Conservation (phyloP, 169 alveolate species). For the Plasmodium gonderi region DNA sequence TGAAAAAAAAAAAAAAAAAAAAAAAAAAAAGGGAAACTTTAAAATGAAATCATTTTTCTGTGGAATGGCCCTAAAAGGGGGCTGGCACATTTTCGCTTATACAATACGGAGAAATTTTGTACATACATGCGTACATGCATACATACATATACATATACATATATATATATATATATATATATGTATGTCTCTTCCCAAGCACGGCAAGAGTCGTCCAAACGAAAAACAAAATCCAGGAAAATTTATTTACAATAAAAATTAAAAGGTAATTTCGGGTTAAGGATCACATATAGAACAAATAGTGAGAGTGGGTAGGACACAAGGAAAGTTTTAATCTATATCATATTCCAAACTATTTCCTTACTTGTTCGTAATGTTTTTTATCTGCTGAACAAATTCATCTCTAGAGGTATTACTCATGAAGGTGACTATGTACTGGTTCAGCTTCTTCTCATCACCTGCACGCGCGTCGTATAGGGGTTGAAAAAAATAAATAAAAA, state of each 20-base stretch:
- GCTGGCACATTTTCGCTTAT: background rate
- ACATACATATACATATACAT: background rate
- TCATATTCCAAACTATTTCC: background rate
- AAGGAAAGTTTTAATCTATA: background rate
- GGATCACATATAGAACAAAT: too few relatives aligned
- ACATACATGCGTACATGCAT: background rate
- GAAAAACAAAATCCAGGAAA: background rate
- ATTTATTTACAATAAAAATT: background rate
- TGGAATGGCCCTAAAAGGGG: background rate
- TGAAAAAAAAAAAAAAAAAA: background rate
- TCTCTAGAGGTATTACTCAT: constrained; percentile 46
- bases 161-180: background rate
- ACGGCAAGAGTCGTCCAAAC: background rate
- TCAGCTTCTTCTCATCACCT: constrained; percentile 66
- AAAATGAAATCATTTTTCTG: background rate
- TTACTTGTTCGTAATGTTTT: constrained; percentile 1
- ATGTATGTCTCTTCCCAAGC: background rate
- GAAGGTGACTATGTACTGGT: constrained; percentile 62
- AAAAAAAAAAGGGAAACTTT: background rate
- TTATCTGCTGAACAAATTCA: constrained; percentile 49
- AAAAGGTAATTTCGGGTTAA: too few relatives aligned
- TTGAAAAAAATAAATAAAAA: background rate
- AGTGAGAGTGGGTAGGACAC: background rate
- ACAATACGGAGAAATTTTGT: too few relatives aligned
- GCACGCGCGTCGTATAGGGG: background rate